Conservation (phyloP, 73 alveolate genomes). For the Paraurostyla sp. region DNA sequence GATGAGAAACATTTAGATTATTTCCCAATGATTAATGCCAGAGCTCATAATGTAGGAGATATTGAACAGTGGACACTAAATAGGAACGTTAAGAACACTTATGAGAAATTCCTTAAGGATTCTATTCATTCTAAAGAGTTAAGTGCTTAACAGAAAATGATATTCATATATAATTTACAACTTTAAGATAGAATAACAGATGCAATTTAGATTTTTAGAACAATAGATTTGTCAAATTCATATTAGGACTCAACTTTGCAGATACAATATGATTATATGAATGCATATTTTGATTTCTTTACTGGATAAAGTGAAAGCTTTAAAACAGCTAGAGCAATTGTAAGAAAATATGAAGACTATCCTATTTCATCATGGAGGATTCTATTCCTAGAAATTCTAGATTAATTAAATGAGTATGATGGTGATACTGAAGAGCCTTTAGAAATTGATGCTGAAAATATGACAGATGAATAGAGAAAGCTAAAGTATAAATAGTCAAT, state of each 20-base stretch:
- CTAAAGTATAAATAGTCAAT: conserved; percentile 69
- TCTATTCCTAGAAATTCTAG: conserved; percentile 85
- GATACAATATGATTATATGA: conserved; percentile 85
- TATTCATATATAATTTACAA: conserved; percentile 52
- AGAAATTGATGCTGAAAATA: conserved; percentile 63
- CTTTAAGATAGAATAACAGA: conserved; percentile 78
- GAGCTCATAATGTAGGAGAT: conserved; percentile 83
- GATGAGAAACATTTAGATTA: conserved; percentile 82
- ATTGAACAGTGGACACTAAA: conserved; percentile 49
- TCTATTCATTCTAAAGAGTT: neutral
- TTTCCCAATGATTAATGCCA: conserved; percentile 91
- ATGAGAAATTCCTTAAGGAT: conserved; percentile 19
- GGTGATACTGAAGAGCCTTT: conserved; percentile 73
- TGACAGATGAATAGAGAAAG: conserved; percentile 65
- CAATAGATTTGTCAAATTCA: conserved; percentile 36
- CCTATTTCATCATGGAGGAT: conserved; percentile 88
- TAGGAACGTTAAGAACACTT: conserved; percentile 64
- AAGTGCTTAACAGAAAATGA: conserved; percentile 38
- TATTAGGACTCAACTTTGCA: conserved; percentile 39
- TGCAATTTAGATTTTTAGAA: conserved; percentile 73
- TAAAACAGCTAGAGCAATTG: conserved; percentile 74
- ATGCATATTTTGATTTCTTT: conserved; percentile 89
- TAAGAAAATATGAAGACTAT: conserved; percentile 71
- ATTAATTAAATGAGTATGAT: conserved; percentile 77
- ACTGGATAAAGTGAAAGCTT: conserved; percentile 71